Conservation (phyloP, 805 yeast species). For the Candida pini region DNA sequence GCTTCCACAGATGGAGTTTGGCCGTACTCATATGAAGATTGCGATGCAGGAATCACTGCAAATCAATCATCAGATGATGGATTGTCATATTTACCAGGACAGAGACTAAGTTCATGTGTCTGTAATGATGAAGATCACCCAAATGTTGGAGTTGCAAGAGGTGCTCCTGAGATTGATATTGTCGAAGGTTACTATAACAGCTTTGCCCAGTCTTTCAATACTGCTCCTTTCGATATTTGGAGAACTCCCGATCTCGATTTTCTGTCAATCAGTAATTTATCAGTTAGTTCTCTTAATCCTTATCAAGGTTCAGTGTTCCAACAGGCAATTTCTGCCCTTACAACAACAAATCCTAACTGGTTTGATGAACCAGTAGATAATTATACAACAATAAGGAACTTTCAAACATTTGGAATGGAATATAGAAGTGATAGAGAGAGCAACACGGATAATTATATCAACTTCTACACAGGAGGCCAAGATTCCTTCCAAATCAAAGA, state of each 20-base stretch:
- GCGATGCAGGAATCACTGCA: conserved; percentile 94
- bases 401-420: conserved; percentile 33
- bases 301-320: conserved; percentile 35
- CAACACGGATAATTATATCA: conserved; percentile 27
- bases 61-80: conserved; percentile 92
- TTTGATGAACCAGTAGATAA: conserved; percentile 19
- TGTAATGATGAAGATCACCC: conserved; percentile 82
- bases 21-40: conserved; percentile 85
- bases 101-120: conserved; percentile 68
- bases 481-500: conserved; percentile 28
- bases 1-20: conserved; percentile 90
- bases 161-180: conserved; percentile 86
- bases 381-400: conserved; percentile 10
- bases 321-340: conserved; percentile 34
- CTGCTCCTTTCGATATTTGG: conserved; percentile 42
- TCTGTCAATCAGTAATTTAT: conserved; percentile 24
- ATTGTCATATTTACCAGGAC: conserved; percentile 81
- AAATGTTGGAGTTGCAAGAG: conserved; percentile 72
- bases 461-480: conserved; percentile 30
- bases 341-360: conserved; percentile 34
- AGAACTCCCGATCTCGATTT: conserved; percentile 36
- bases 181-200: conserved; percentile 49
- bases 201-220: conserved; percentile 34
- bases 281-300: conserved; percentile 32
- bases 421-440: conserved; percentile 24